Evolutionary conservation across 2,329 filamentous ascomycete species (phyloP), one percentile per base, ranked within the genome.

Genomic region (Lecanicillium sp.): DNA sequence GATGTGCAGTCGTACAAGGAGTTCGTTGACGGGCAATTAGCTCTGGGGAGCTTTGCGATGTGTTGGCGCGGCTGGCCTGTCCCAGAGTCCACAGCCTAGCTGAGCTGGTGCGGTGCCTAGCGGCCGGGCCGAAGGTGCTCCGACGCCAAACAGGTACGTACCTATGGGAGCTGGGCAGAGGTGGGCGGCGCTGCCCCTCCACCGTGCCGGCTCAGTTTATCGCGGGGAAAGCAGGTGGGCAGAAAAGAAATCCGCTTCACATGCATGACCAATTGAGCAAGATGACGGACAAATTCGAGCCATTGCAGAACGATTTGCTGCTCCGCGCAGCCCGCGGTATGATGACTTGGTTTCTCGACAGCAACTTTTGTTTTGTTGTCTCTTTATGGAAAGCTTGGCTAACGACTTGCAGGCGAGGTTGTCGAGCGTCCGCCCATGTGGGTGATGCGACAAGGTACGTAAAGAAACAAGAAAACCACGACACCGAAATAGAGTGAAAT

Each of bases 401-500:
- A 33, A 40, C 36, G 14, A 30, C 20, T n/a, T 14, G n/a, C n/a
- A 47, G 90, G 91, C 66, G 79, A 96, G 70, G 83, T 83, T 65
- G 87, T 97, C 56, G 90, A 96, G 69, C 83, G 93, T 55, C 87
- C 93, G 52, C 93, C 93, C 50, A 88, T 94, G 75, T 98, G 93
- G 93, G 90, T 98, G 65, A 98, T 98, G 93, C 87, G 93, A 69
- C 93, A 98, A 82, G 90, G 90, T 91, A 74, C 67, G 67, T 48
- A 38, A 15, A 41, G 32, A 45, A 45, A 12, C 26, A 38, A 23
- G 9, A 32, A 15, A 20, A 6, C 15, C 19, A 17, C 15, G 20
- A 29, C 7, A 36, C 20, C 5, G 6, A 17, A 39, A 45, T 48
- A 50, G 44, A 36, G n/a, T n/a, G n/a, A 20, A 35, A 36, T 5